Base-by-base conservation (phyloP, 176 grass and related monocot species). In the Oryza glumipatula region DNA sequence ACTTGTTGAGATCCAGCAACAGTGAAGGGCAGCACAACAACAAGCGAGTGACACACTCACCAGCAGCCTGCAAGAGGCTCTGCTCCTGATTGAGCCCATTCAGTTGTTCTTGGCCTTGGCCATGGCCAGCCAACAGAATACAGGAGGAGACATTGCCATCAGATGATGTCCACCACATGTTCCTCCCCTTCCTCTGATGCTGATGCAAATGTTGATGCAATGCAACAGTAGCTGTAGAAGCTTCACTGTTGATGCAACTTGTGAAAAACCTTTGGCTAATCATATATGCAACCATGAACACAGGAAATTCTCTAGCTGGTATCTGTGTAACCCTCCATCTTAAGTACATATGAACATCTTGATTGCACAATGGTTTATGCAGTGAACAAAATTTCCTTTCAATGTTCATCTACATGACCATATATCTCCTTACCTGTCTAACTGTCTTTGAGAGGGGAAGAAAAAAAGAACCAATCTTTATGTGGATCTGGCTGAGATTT, bases 1-100 rank as follows among this genome's bases (percentile, higher is more conserved):
- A 65, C 86, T 88, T 78, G 74, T 83, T 78, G 74, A 78, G 74
- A 88, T 81, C 61, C 63, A 87, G 7, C 2, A 35, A 63, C 58
- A 63, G 58, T 63, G 58, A 8, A 76, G 30, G 51, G 14, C 21
- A 71, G 14, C 21, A 71, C 47, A 33, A 19, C 79, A 33, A 19
- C 23, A 35, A 47, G 43, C 11, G 66, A 49, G 47, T 58, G 19
- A 58, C 54, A 81, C 79, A 79, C 67, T 72, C 67, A 41, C 39
- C 39, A 41, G 39, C 46, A 73, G 45, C 23, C 81, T 88, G 87
- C 76, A 63, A 72, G 70, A 73, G 65, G 65, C 70, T 54, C 76
- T 84, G 76, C 70, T 69, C 38, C 60, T 75, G 81, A 84, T 84
- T 61, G 76, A 84, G 81, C 30, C 61, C 69, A 61, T 84, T 80